These are phyloP conservation scores for Wallacemonas sp. DNA, from an alignment of 208 protist genomes.

Conservation along the genomic window DNA sequence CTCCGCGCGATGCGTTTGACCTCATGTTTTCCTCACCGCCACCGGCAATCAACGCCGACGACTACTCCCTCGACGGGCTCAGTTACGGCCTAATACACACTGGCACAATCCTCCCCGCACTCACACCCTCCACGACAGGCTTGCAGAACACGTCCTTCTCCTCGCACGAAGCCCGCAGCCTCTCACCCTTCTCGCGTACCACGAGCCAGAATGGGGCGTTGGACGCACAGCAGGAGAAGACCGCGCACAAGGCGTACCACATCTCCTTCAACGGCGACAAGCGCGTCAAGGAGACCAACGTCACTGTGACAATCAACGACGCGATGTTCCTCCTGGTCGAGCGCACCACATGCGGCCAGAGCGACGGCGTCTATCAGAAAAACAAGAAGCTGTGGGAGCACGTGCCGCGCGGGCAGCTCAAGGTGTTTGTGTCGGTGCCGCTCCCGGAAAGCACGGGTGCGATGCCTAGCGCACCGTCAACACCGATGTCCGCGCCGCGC, in stretches of 20 bases:
- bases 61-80: not conserved
- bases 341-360: constrained; percentile 51
- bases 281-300: constrained; percentile 56
- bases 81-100: no score
- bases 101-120: no score
- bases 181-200: constrained; percentile 18
- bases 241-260: constrained; percentile 54
- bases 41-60: not conserved
- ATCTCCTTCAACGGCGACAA: constrained; percentile 57
- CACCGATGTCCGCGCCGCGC: not conserved
- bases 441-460: not conserved
- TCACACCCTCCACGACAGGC: no score
- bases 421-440: constrained; percentile 47
- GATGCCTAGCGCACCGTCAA: not conserved
- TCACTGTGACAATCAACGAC: constrained; percentile 40
- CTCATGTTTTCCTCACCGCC: not conserved
- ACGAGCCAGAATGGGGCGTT: constrained; percentile 24
- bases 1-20: constrained; percentile 11
- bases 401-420: constrained; percentile 67
- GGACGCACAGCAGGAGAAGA: constrained; percentile 42
- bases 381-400: constrained; percentile 83
- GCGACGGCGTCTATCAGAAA: constrained; percentile 68
- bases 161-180: not conserved
- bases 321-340: constrained; percentile 61
- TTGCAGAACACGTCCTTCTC: constrained; percentile 14